Evolutionary conservation across 768 basidiomycete species (phyloP).

Genomic region (Lentinula sp.): DNA sequence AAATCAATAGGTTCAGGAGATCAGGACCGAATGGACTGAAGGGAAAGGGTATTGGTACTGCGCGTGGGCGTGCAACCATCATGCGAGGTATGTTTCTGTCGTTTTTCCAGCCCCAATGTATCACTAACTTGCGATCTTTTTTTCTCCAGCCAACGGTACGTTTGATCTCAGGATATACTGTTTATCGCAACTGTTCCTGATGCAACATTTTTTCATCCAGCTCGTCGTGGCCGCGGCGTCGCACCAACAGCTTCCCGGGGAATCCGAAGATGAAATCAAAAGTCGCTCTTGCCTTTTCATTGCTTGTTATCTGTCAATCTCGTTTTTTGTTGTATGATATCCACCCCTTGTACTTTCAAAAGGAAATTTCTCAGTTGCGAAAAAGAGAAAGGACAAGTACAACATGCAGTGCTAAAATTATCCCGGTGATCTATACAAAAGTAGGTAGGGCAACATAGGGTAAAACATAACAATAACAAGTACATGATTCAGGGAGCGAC

Average conservation of each 20-base stretch:
- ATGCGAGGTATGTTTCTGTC: constrained; percentile 74
- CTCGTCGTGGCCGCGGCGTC: constrained; percentile 84
- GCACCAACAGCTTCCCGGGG: constrained; percentile 64
- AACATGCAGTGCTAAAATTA: constrained; percentile 1
- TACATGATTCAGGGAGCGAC: background rate
- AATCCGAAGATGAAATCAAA: constrained; percentile 61
- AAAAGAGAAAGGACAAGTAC: background rate
- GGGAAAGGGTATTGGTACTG: constrained; percentile 98
- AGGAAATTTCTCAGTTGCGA: background rate
- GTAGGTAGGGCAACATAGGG: background rate
- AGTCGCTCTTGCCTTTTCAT: background rate
- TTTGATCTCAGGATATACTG: background rate
- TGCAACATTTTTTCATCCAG: constrained; percentile 31
- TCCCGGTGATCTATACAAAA: background rate
- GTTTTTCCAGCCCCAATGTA: background rate
- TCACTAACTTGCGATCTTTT: constrained; percentile 12
- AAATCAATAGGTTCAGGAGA: constrained; percentile 84
- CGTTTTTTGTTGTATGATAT: constrained; percentile 2
- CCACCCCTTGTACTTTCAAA: background rate
- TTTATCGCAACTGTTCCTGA: constrained; percentile 1
- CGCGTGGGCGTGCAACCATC: constrained; percentile 96
- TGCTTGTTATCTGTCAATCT: background rate
- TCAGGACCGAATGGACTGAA: constrained; percentile 98
- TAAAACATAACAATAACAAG: background rate
- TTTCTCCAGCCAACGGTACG: constrained; percentile 71